phyloP scores from a whole-genome alignment of 768 basidiomycete genomes.

The Gymnopilus junonius region DNA sequence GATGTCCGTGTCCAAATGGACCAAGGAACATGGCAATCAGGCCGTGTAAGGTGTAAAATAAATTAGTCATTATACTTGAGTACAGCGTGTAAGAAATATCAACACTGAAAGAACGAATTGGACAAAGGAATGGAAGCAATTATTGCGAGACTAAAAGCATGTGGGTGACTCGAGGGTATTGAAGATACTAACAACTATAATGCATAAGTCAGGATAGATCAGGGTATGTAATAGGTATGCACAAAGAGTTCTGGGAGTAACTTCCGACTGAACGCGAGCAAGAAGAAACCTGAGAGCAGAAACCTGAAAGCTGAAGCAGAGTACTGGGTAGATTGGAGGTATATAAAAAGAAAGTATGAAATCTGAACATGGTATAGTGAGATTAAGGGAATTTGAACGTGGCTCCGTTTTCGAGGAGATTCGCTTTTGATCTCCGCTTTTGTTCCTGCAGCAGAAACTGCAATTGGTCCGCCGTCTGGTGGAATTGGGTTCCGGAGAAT shows the following conservation, averaged over 20 bases:
- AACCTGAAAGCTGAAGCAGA: neutral
- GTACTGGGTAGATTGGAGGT: neutral
- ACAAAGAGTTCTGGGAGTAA: neutral
- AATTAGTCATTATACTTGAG: neutral
- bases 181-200: neutral
- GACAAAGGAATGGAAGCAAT: neutral
- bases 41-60: neutral
- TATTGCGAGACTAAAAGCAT: neutral
- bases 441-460: neutral
- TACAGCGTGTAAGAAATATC: neutral
- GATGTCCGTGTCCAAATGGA: no score
- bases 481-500: constrained; percentile 34
- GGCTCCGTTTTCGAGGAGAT: neutral
- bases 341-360: neutral
- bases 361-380: neutral
- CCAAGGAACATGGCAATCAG: neutral
- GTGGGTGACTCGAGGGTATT: neutral
- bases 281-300: no score
- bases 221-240: neutral
- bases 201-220: neutral
- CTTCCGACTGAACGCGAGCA: neutral
- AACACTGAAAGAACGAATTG: neutral
- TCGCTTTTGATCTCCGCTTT: neutral
- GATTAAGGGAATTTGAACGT: constrained; percentile 16
- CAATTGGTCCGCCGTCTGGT: neutral